Percentiles rank a stretch among this genome's conserved stretches.
phyloP scores from a whole-genome alignment of 2,329 filamentous ascomycete species.

The Tolypocladium album region DNA sequence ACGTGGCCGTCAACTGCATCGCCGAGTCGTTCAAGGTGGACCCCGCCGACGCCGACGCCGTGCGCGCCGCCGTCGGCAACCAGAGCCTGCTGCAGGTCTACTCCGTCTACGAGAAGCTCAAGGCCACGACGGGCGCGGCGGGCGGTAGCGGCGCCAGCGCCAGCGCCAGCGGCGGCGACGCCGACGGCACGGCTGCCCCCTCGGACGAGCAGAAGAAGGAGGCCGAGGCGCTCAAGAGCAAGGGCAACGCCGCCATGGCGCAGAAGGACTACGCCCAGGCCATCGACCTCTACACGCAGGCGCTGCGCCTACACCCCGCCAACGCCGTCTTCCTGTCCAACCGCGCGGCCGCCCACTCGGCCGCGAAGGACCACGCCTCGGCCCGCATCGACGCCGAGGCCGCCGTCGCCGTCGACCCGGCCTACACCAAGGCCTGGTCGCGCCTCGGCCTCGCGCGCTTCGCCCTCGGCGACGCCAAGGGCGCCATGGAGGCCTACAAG shows the following conservation, averaged over 20 bases:
- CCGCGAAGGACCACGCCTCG: conserved; percentile 70
- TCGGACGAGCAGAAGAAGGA: conserved; percentile 57
- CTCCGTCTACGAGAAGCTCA: conserved; percentile 91
- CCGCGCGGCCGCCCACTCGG: conserved; percentile 87
- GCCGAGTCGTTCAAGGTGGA: conserved; percentile 93
- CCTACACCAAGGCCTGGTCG: conserved; percentile 96
- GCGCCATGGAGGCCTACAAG: conserved; percentile 88
- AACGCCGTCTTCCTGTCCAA: conserved; percentile 98
- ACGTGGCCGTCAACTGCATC: conserved; percentile 91
- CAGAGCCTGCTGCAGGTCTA: conserved; percentile 90
- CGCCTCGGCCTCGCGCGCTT: conserved; percentile 84
- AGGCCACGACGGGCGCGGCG: conserved; percentile 37
- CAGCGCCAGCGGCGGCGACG: conserved; percentile 13
- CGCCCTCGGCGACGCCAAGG: conserved; percentile 81
- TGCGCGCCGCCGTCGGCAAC: conserved; percentile 67
- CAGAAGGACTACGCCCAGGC: conserved; percentile 79
- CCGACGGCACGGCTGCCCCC: conserved; percentile 2
- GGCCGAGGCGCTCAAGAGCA: conserved; percentile 78
- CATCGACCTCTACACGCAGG: conserved; percentile 80
- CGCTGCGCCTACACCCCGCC: conserved; percentile 65
- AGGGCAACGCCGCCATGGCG: conserved; percentile 91
- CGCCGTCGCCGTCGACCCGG: conserved; percentile 76
- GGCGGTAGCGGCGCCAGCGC: too few relatives aligned
- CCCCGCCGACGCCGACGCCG: conserved; percentile 60
- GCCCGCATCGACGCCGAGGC: conserved; percentile 84